These are phyloP conservation scores for Magnusiomyces fungicola DNA, from an alignment of 1,139 yeast species.

Conservation along the genomic window DNA sequence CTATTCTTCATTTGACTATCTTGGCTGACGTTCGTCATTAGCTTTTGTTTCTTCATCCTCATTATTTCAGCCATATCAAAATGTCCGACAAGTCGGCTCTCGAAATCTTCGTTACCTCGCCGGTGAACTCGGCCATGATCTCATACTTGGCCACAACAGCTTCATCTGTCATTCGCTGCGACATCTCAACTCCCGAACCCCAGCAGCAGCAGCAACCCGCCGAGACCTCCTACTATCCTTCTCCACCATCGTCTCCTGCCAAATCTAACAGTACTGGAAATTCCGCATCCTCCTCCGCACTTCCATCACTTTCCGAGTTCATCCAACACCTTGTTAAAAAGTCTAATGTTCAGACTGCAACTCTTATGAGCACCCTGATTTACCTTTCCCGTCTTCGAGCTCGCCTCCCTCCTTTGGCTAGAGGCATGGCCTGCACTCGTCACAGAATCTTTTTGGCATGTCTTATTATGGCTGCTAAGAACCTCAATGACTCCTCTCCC, in stretches of 20 bases:
- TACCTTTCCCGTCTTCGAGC: conserved; percentile 70
- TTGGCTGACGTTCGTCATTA: not conserved
- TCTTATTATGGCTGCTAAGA: conserved; percentile 81
- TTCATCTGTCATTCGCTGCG: conserved; percentile 60
- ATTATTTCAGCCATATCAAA: not conserved
- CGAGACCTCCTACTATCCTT: conserved; percentile 11
- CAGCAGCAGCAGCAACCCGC: conserved; percentile 4
- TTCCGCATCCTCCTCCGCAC: conserved; percentile 6
- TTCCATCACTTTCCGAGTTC: conserved; percentile 50
- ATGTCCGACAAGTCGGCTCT: conserved; percentile 58
- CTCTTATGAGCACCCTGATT: conserved; percentile 84
- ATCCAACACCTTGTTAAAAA: conserved; percentile 64
- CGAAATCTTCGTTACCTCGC: conserved; percentile 63
- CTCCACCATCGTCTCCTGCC: conserved; percentile 20
- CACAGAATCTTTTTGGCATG: conserved; percentile 89
- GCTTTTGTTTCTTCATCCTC: not conserved
- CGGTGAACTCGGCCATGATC: conserved; percentile 75
- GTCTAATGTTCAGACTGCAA: conserved; percentile 91
- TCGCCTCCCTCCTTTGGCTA: conserved; percentile 77
- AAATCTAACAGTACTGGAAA: conserved; percentile 8
- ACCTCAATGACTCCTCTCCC: conserved; percentile 87
- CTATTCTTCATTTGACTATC: not conserved
- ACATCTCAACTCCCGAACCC: conserved; percentile 24
- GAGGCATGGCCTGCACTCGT: conserved; percentile 89
- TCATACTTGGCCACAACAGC: conserved; percentile 75